Evolutionary conservation across 495 filamentous ascomycete species (phyloP).

Genomic region (Penicillium paradoxum): DNA sequence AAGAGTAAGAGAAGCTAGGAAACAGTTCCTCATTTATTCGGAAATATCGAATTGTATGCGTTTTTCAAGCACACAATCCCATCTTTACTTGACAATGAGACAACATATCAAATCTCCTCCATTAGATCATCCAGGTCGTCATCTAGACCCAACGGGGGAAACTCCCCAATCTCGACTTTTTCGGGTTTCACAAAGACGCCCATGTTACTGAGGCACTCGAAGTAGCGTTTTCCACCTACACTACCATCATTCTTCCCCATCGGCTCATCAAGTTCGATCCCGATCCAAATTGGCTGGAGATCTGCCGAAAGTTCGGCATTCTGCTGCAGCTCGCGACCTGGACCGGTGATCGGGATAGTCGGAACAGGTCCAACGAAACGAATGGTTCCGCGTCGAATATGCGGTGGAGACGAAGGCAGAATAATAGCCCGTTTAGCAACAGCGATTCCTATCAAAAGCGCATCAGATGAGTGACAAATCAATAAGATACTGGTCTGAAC

Average conservation of each 20-base stretch:
- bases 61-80: no score
- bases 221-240: conserved; percentile 72
- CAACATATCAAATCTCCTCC: conserved; percentile 67
- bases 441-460: conserved; percentile 25
- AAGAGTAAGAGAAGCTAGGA: not conserved
- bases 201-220: conserved; percentile 62
- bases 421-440: conserved; percentile 36
- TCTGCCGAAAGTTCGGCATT: conserved; percentile 24
- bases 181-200: conserved; percentile 90
- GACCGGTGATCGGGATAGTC: conserved; percentile 63
- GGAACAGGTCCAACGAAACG: conserved; percentile 77
- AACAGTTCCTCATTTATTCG: not conserved
- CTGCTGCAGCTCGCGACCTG: conserved; percentile 18
- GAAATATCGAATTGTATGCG: not conserved
- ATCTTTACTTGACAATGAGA: no score
- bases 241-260: conserved; percentile 88
- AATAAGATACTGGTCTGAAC: conserved; percentile 26
- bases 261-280: conserved; percentile 79
- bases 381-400: conserved; percentile 77
- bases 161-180: conserved; percentile 84
- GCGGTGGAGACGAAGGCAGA: conserved; percentile 41
- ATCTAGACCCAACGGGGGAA: conserved; percentile 52
- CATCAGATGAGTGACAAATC: not conserved
- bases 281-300: conserved; percentile 68
- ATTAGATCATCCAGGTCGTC: conserved; percentile 68